Conservation (phyloP, 768 basidiomycete genomes). For the Phlebiopsis flavidoalba region DNA sequence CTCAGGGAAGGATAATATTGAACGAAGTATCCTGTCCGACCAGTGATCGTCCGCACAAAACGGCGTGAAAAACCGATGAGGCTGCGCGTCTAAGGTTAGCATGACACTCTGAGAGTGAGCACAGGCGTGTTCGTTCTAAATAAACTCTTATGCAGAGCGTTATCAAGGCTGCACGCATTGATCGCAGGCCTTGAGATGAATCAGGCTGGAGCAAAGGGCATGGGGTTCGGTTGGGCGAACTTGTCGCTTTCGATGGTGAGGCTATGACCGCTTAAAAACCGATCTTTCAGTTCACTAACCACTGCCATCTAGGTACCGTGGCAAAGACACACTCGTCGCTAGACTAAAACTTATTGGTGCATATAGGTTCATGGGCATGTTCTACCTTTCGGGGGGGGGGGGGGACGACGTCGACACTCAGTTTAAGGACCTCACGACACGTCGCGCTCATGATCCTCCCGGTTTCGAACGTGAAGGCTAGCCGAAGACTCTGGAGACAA, state of each 20-base stretch:
- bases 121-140: slow-evolving; percentile 32
- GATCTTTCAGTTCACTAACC: too few relatives aligned
- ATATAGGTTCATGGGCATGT: slow-evolving; percentile 41
- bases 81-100: slow-evolving; percentile 29
- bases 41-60: slow-evolving; percentile 23
- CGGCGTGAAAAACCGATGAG: slow-evolving; percentile 35
- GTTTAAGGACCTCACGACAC: slow-evolving; percentile 48
- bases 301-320: slow-evolving; percentile 24
- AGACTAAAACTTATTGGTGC: slow-evolving; percentile 53
- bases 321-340: slow-evolving; percentile 36
- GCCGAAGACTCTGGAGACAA: too few relatives aligned
- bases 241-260: slow-evolving; percentile 36
- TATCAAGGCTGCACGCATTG: slow-evolving; percentile 22
- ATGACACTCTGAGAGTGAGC: slow-evolving; percentile 36
- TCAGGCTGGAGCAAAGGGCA: slow-evolving; percentile 40
- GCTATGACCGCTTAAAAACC: neutral
- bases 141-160: slow-evolving; percentile 30
- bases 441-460: slow-evolving; percentile 52
- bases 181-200: slow-evolving; percentile 32
- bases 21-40: slow-evolving; percentile 31
- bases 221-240: slow-evolving; percentile 49
- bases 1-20: too few relatives aligned
- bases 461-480: slow-evolving; percentile 27
- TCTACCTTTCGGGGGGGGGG: too few relatives aligned
- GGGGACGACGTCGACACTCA: too few relatives aligned